phyloP scores from a whole-genome alignment of 2,329 filamentous ascomycete species.

The Lomentospora prolificans region DNA sequence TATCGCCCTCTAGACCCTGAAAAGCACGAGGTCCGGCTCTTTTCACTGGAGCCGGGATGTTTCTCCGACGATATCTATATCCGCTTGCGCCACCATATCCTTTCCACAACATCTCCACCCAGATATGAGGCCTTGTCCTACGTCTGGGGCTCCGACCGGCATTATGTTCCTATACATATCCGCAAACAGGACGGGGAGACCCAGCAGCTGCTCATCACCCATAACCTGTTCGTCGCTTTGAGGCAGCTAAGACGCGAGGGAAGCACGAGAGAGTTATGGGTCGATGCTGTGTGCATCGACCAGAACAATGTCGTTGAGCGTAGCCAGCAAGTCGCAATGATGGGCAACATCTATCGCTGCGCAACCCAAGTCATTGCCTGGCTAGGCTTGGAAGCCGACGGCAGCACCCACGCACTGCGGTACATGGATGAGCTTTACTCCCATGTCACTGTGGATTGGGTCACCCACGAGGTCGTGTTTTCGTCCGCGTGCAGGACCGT shows the following conservation, averaged over 20 bases:
- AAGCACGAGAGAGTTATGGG: neutral
- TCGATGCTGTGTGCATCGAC: neutral
- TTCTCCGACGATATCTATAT: neutral
- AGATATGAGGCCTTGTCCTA: neutral
- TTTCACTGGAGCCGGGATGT: neutral
- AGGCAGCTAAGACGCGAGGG: neutral
- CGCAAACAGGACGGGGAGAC: neutral
- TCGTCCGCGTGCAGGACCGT: neutral
- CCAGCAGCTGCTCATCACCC: neutral
- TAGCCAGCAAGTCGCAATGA: neutral
- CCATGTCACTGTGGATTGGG: neutral
- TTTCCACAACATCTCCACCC: neutral
- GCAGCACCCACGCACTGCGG: constrained; percentile 8
- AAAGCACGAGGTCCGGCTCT: too few relatives aligned
- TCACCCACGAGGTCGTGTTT: neutral
- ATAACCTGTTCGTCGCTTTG: neutral
- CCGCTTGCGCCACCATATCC: neutral
- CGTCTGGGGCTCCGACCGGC: neutral
- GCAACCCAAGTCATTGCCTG: constrained; percentile 13
- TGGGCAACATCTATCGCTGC: constrained; percentile 11
- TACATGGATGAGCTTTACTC: too few relatives aligned
- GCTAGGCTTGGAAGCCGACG: constrained; percentile 12
- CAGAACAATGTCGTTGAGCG: neutral
- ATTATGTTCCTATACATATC: neutral
- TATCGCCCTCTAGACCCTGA: too few relatives aligned